Conservation (phyloP, 129 eudicot genomes). For the Cynara cardunculus region DNA sequence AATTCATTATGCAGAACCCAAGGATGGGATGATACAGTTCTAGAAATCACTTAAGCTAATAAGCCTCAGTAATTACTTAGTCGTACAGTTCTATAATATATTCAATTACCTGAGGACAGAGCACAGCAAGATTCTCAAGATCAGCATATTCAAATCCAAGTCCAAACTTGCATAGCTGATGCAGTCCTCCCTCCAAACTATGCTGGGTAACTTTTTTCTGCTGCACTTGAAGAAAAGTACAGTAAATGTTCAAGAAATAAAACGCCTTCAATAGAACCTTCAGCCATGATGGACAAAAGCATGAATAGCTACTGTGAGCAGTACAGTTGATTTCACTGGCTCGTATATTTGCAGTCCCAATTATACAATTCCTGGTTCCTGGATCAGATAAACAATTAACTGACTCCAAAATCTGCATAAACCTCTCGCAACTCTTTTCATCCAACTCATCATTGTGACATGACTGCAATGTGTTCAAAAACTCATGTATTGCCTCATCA, state of each 20-base stretch:
- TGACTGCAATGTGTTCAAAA: constrained; percentile 37
- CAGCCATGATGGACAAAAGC: constrained; percentile 77
- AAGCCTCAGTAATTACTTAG: neutral
- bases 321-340: constrained; percentile 12
- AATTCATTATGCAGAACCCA: neutral
- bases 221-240: constrained; percentile 44
- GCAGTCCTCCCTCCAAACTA: constrained; percentile 41
- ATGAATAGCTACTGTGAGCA: constrained; percentile 28
- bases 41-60: neutral
- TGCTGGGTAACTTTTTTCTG: constrained; percentile 33
- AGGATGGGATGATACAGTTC: neutral
- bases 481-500: constrained; percentile 28
- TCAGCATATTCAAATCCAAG: constrained; percentile 46
- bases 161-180: constrained; percentile 46
- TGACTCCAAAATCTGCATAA: constrained; percentile 46
- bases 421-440: constrained; percentile 31
- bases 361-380: constrained; percentile 45
- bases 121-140: constrained; percentile 54
- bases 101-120: constrained; percentile 63
- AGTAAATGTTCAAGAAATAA: constrained; percentile 54
- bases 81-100: neutral
- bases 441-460: constrained; percentile 30
- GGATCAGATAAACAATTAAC: constrained; percentile 58
- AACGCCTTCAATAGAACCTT: constrained; percentile 54
- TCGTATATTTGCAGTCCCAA: constrained; percentile 25